These are phyloP conservation scores for Talaromyces sp. DNA, from an alignment of 2,329 filamentous ascomycete species.

Conservation along the genomic window DNA sequence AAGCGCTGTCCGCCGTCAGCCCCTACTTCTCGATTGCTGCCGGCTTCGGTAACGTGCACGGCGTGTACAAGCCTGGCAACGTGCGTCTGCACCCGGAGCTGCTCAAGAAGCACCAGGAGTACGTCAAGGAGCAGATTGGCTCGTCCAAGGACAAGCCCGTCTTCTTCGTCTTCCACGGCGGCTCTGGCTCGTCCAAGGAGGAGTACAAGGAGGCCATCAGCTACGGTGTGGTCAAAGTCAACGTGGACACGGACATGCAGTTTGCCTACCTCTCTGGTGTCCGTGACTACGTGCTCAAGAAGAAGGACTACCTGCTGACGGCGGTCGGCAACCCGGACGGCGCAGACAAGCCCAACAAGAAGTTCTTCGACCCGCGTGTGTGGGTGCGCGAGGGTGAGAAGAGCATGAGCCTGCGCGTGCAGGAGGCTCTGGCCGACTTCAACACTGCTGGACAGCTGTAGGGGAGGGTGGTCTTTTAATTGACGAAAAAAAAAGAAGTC, in stretches of 20 bases:
- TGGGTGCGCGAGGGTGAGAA: slow-evolving; percentile 95
- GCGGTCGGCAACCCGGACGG: slow-evolving; percentile 94
- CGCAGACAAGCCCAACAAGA: slow-evolving; percentile 99
- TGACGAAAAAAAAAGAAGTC: background rate
- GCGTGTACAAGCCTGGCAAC: slow-evolving; percentile 97
- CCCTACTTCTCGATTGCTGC: slow-evolving; percentile 98
- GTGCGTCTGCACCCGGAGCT: slow-evolving; percentile 95
- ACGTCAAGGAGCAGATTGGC: slow-evolving; percentile 74
- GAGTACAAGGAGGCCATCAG: slow-evolving; percentile 86
- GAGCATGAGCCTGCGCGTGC: slow-evolving; percentile 80
- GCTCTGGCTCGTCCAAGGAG: slow-evolving; percentile 82
- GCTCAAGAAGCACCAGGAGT: slow-evolving; percentile 91
- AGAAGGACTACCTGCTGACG: slow-evolving; percentile 87
- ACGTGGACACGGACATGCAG: slow-evolving; percentile 97
- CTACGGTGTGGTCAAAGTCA: slow-evolving; percentile 98
- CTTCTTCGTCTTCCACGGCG: slow-evolving; percentile 99
- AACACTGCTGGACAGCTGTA: slow-evolving; percentile 76
- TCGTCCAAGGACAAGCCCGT: slow-evolving; percentile 80
- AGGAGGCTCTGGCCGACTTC: slow-evolving; percentile 84
- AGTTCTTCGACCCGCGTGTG: slow-evolving; percentile 82
- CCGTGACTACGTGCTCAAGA: slow-evolving; percentile 88
- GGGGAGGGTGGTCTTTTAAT: slow-evolving; percentile 17
- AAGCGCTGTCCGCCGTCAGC: slow-evolving; percentile 76
- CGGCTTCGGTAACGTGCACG: slow-evolving; percentile 98
- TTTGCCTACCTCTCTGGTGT: slow-evolving; percentile 89